A percentile compares a stretch with the other conserved stretches of the same genome.
These are phyloP conservation scores for Spinellus fusiger DNA, from an alignment of 192 early-diverging fungal species.

Conservation along the genomic window DNA sequence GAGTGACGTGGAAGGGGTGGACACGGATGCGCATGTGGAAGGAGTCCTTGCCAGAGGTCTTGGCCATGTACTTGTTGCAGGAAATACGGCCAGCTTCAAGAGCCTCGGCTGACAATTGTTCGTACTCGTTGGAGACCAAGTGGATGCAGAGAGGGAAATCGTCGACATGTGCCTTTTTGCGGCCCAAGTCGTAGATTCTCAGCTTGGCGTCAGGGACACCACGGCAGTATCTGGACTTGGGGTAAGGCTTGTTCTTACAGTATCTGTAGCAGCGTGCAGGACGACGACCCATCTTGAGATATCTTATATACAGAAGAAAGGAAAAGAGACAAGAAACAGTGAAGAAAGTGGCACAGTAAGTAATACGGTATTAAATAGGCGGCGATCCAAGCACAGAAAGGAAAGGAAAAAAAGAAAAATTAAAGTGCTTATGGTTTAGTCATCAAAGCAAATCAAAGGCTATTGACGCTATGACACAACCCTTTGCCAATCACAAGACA, in stretches of 20 bases:
- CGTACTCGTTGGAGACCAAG: constrained; percentile 94
- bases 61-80: constrained; percentile 98
- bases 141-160: constrained; percentile 96
- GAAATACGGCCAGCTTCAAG: constrained; percentile 97
- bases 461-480: too few relatives aligned
- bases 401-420: too few relatives aligned
- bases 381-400: background rate
- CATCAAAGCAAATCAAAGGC: too few relatives aligned
- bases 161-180: constrained; percentile 96
- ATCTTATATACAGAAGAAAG: background rate
- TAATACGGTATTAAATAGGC: background rate
- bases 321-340: background rate
- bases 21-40: constrained; percentile 99
- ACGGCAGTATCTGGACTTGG: constrained; percentile 97
- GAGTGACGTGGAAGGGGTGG: constrained; percentile 97
- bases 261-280: constrained; percentile 98
- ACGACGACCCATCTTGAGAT: constrained; percentile 87
- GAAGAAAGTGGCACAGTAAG: background rate
- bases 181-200: constrained; percentile 94
- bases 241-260: constrained; percentile 99
- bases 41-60: constrained; percentile 93
- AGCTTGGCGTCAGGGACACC: constrained; percentile 99
- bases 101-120: constrained; percentile 97
- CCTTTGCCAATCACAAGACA: too few relatives aligned
- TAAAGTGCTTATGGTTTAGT: too few relatives aligned